Conservation (phyloP, 2,329 filamentous ascomycete genomes). For the Orbilia javanica region DNA sequence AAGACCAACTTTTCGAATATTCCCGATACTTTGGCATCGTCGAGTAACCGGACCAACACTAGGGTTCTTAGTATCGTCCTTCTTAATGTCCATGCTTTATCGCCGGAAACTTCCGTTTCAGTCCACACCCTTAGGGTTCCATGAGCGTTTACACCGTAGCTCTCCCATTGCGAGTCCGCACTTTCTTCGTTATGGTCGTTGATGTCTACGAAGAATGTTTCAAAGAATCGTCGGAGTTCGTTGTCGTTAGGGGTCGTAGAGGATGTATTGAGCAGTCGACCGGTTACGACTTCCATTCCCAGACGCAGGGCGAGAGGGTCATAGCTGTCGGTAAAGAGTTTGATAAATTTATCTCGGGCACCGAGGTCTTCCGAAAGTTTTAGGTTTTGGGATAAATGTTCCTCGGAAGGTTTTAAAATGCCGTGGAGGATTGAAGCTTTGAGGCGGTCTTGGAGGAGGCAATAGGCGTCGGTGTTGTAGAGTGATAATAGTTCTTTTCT, state of each 20-base stretch:
- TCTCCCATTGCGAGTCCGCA: conserved; percentile 15
- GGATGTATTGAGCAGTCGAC: conserved; percentile 67
- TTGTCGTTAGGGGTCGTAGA: neutral
- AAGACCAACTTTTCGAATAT: conserved; percentile 61
- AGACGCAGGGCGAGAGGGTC: conserved; percentile 69
- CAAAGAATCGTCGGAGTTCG: conserved; percentile 57
- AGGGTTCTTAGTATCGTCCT: conserved; percentile 65
- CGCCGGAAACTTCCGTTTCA: conserved; percentile 63
- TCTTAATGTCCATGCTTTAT: conserved; percentile 65
- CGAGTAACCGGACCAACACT: conserved; percentile 72
- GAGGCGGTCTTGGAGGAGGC: conserved; percentile 36
- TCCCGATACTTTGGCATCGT: conserved; percentile 68
- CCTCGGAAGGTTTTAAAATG: conserved; percentile 41
- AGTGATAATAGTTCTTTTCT: conserved; percentile 22
- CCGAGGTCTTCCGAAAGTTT: conserved; percentile 70
- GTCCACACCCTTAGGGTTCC: conserved; percentile 41
- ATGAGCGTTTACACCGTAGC: conserved; percentile 39
- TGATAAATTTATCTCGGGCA: conserved; percentile 71
- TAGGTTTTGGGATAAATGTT: conserved; percentile 26
- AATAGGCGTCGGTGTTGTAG: conserved; percentile 41
- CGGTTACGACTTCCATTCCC: conserved; percentile 72
- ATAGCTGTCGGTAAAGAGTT: conserved; percentile 73
- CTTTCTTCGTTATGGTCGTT: conserved; percentile 32
- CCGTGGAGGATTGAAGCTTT: conserved; percentile 54
- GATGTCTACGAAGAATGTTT: conserved; percentile 58